Conservation (phyloP, 2,329 filamentous ascomycete genomes). For the Epichloe amarillans region DNA sequence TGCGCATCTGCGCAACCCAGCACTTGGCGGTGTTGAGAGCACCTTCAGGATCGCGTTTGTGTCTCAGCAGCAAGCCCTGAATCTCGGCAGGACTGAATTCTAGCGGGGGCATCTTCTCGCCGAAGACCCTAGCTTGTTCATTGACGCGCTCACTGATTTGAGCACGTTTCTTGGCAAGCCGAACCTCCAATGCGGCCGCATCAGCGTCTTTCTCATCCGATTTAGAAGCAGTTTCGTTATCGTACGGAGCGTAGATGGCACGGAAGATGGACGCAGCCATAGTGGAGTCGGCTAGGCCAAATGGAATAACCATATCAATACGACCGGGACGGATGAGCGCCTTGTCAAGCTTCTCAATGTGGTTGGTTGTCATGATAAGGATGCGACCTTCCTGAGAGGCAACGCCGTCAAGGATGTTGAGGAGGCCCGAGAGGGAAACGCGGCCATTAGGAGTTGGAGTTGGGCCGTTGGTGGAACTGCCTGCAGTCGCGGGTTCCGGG, state of each 20-base stretch:
- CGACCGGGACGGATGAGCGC: slow-evolving; percentile 50
- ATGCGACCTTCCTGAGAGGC: slow-evolving; percentile 50
- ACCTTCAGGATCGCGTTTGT: slow-evolving; percentile 37
- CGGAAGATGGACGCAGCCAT: slow-evolving; percentile 44
- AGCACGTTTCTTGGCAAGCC: slow-evolving; percentile 16
- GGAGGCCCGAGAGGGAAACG: slow-evolving; percentile 60
- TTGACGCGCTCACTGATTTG: slow-evolving; percentile 29
- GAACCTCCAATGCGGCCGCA: slow-evolving; percentile 16
- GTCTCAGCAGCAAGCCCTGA: slow-evolving; percentile 42
- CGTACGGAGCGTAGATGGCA: slow-evolving; percentile 43
- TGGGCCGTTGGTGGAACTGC: slow-evolving; percentile 1
- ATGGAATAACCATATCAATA: slow-evolving; percentile 46
- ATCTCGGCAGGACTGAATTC: slow-evolving; percentile 49
- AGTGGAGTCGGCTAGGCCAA: slow-evolving; percentile 36
- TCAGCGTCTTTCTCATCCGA: slow-evolving; percentile 13
- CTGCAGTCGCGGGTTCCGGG: slow-evolving; percentile 3
- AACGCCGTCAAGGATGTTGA: slow-evolving; percentile 71
- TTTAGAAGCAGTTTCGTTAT: slow-evolving; percentile 15
- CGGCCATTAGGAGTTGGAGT: slow-evolving; percentile 14
- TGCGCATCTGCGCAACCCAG: slow-evolving; percentile 37
- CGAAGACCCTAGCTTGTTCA: slow-evolving; percentile 34
- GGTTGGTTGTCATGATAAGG: slow-evolving; percentile 54
- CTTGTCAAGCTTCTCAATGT: slow-evolving; percentile 46
- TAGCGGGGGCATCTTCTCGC: slow-evolving; percentile 34
- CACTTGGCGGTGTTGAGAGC: slow-evolving; percentile 32